Conservation (phyloP, 1,284 basidiomycete genomes). For the Cryptococcus sp. region DNA sequence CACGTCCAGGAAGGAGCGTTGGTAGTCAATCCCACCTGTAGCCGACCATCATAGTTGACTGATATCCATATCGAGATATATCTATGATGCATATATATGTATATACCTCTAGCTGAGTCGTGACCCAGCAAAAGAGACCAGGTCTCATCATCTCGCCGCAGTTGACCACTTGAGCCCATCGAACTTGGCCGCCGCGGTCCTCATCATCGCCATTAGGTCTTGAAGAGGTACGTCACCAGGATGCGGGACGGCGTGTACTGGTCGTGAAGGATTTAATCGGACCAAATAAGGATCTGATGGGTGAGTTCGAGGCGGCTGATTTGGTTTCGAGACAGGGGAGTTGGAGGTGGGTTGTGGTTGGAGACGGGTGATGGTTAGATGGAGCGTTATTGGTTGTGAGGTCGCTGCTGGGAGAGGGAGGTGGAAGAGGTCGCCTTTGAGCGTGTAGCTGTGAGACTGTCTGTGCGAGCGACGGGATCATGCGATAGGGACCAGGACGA, state of each 20-base stretch:
- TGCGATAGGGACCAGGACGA: background rate
- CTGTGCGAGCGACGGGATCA: slow-evolving; percentile 17
- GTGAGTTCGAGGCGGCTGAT: background rate
- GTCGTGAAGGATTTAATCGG: slow-evolving; percentile 37
- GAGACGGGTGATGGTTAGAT: slow-evolving; percentile 35
- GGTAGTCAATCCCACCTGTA: too few species aligned
- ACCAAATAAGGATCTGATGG: slow-evolving; percentile 39
- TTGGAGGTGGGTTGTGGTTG: slow-evolving; percentile 5
- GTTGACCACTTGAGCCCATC: slow-evolving; percentile 45
- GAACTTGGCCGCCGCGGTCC: slow-evolving; percentile 28
- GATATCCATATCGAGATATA: too few species aligned
- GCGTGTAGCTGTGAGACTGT: slow-evolving; percentile 37
- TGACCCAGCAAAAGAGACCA: background rate
- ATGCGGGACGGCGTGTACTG: slow-evolving; percentile 31
- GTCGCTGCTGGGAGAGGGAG: slow-evolving; percentile 34
- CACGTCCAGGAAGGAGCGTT: too few species aligned
- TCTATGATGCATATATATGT: too few species aligned
- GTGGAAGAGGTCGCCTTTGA: slow-evolving; percentile 40
- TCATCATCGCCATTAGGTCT: slow-evolving; percentile 40
- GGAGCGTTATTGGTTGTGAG: slow-evolving; percentile 25
- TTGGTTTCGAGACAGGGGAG: background rate
- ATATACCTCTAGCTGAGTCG: too few species aligned
- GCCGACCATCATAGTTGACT: too few species aligned
- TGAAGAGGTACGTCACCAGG: slow-evolving; percentile 30
- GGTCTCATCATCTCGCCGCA: slow-evolving; percentile 6